phyloP scores from a whole-genome alignment of 1,284 basidiomycete genomes.

The Cryptococcus sp. region DNA sequence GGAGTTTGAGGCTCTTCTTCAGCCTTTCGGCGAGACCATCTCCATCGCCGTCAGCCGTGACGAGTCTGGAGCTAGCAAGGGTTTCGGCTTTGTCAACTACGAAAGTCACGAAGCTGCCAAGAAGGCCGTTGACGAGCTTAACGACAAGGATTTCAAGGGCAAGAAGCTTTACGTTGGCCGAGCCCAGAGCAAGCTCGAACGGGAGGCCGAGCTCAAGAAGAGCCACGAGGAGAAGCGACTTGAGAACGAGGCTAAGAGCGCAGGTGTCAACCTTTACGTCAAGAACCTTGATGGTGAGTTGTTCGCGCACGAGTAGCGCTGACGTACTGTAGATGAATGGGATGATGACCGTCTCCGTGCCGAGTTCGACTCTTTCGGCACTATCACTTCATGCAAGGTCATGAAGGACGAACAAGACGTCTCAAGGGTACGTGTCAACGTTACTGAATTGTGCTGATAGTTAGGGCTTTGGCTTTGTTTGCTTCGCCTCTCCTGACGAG shows the following conservation, averaged over 20 bases:
- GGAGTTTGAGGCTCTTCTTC: conserved; percentile 84
- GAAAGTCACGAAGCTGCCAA: conserved; percentile 90
- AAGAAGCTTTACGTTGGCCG: conserved; percentile 94
- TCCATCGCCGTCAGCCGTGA: conserved; percentile 81
- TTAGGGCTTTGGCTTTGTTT: conserved; percentile 99
- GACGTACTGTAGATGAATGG: conserved; percentile 74
- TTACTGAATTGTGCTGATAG: conserved; percentile 58
- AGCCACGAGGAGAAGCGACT: conserved; percentile 95
- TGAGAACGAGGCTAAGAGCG: conserved; percentile 98
- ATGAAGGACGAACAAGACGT: conserved; percentile 91
- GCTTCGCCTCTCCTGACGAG: conserved; percentile 97
- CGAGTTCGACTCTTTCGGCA: conserved; percentile 96
- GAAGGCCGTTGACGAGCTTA: conserved; percentile 83
- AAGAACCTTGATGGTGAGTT: conserved; percentile 72
- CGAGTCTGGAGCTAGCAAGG: conserved; percentile 83
- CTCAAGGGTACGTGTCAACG: conserved; percentile 29
- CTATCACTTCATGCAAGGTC: conserved; percentile 98
- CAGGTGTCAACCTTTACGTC: conserved; percentile 99
- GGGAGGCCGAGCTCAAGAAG: conserved; percentile 92
- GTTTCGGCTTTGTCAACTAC: conserved; percentile 98
- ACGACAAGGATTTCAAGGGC: conserved; percentile 84
- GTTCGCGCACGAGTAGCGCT: conserved; percentile 11
- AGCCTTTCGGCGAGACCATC: conserved; percentile 78
- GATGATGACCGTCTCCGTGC: conserved; percentile 91
- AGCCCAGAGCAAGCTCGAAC: conserved; percentile 98